Conservation (phyloP, 495 filamentous ascomycete genomes). For the Tuber indicum region DNA sequence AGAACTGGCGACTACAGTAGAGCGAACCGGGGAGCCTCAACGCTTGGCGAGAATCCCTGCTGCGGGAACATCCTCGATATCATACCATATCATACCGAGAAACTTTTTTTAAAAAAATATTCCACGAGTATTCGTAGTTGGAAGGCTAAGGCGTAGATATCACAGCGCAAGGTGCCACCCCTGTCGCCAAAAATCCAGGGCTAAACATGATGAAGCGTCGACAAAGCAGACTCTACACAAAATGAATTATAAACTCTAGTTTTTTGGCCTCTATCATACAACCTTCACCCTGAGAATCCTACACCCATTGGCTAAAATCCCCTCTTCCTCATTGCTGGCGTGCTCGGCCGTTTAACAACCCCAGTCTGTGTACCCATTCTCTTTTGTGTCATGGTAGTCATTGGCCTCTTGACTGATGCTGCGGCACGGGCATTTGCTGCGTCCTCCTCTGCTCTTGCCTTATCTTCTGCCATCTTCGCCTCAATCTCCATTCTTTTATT, state of each 20-base stretch:
- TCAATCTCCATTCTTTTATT: constrained; percentile 95
- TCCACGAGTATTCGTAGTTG: not conserved
- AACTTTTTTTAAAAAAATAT: not conserved
- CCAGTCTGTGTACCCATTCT: constrained; percentile 35
- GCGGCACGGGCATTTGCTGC: constrained; percentile 50
- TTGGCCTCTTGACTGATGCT: constrained; percentile 35
- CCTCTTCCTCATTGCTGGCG: constrained; percentile 36
- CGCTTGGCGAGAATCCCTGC: not conserved
- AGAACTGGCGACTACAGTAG: not conserved
- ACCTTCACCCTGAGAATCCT: not conserved
- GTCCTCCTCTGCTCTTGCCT: constrained; percentile 61
- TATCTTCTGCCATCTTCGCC: constrained; percentile 83
- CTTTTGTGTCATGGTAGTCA: constrained; percentile 26
- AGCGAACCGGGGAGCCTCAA: not conserved
- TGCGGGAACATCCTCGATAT: not conserved
- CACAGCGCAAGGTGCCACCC: not conserved
- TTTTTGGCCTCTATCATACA: not conserved
- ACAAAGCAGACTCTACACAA: not conserved
- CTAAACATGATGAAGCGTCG: not conserved
- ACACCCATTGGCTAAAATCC: constrained; percentile 22
- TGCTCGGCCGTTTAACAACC: constrained; percentile 39
- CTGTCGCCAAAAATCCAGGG: not conserved
- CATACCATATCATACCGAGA: not conserved
- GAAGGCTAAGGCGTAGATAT: not conserved
- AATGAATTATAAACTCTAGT: not conserved